Evolutionary conservation across 208 protist species (phyloP).

Genomic region (Leishmania tropica): DNA sequence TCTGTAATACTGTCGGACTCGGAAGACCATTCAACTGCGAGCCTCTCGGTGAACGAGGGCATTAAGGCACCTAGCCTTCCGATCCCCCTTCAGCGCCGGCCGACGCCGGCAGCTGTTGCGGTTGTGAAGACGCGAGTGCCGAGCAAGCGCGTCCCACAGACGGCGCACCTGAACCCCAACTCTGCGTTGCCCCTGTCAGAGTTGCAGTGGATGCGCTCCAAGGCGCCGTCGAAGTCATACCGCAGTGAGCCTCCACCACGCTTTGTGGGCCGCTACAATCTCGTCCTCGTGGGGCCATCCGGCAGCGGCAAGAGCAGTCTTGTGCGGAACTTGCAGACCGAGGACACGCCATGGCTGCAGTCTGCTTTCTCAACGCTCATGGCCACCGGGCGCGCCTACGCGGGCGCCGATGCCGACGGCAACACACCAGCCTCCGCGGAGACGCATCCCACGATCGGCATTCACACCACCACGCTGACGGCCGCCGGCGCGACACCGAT

Average conservation of each 20-base stretch:
- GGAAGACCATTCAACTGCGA: neutral
- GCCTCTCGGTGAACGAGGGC: too few relatives aligned
- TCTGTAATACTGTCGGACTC: neutral
- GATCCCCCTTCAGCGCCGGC: neutral
- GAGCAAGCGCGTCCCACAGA: slow-evolving; percentile 8
- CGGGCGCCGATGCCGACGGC: neutral
- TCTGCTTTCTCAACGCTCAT: slow-evolving; percentile 46
- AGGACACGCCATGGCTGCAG: slow-evolving; percentile 44
- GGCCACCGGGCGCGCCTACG: neutral
- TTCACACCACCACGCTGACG: slow-evolving; percentile 23
- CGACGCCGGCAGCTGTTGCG: neutral
- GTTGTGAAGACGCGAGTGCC: slow-evolving; percentile 9
- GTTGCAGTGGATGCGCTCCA: slow-evolving; percentile 18
- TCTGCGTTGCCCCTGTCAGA: slow-evolving; percentile 2
- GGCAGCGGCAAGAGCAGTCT: slow-evolving; percentile 63
- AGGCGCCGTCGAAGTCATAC: neutral
- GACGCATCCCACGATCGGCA: slow-evolving; percentile 34
- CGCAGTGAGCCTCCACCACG: slow-evolving; percentile 23
- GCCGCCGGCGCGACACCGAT: slow-evolving; percentile 25
- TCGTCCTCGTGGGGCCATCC: slow-evolving; percentile 64
- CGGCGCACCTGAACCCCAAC: slow-evolving; percentile 9
- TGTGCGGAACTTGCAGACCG: slow-evolving; percentile 57
- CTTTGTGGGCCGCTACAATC: slow-evolving; percentile 69
- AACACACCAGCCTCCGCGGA: neutral
- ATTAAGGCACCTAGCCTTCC: neutral